Evolutionary conservation across 768 basidiomycete genomes (phyloP).

Genomic region (Macrolepiota fuliginosa): DNA sequence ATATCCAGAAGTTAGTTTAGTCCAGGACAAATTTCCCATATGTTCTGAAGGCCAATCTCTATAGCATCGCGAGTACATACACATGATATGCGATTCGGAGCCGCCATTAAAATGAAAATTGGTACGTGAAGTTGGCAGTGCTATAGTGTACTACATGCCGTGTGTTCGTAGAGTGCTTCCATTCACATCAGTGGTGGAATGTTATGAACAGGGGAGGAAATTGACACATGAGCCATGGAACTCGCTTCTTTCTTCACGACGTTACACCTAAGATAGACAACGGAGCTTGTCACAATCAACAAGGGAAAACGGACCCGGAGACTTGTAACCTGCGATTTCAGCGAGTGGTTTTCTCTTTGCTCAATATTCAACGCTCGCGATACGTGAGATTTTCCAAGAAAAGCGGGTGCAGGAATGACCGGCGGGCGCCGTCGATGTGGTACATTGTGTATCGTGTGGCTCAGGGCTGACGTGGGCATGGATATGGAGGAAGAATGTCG

Average conservation of each 20-base stretch:
- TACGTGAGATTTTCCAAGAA: too few species aligned
- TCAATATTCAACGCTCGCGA: too few species aligned
- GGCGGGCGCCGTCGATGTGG: too few species aligned
- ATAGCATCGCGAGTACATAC: background rate
- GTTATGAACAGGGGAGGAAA: background rate
- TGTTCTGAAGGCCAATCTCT: background rate
- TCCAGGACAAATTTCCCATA: background rate
- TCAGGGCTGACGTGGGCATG: background rate
- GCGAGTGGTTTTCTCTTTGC: too few species aligned
- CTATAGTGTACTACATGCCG: background rate
- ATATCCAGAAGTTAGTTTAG: background rate
- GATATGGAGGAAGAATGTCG: background rate
- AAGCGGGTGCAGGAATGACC: background rate
- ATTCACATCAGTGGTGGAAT: slow-evolving; percentile 12
- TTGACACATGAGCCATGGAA: background rate
- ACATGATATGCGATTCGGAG: background rate
- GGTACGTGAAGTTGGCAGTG: background rate
- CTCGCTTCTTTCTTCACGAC: background rate
- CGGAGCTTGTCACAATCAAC: background rate
- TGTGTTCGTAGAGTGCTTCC: slow-evolving; percentile 4
- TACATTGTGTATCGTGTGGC: too few species aligned
- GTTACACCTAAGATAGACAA: slow-evolving; percentile 6
- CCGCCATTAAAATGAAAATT: background rate
- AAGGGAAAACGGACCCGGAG: background rate
- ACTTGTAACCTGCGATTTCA: too few species aligned